Conservation (phyloP, 108 stramenopile species). For the Cylindrotheca fusiformis region DNA sequence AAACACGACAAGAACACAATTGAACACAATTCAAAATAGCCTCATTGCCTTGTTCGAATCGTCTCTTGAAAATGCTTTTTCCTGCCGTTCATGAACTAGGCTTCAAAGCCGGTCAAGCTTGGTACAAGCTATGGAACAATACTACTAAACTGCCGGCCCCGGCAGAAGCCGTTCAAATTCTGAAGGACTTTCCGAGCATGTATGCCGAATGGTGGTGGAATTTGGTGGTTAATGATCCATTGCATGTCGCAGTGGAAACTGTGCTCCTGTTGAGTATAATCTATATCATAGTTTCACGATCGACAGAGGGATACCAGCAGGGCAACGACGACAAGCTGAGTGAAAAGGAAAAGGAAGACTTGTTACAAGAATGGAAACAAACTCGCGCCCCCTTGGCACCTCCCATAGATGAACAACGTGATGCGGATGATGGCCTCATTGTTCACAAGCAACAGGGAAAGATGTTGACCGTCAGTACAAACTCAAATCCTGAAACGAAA, state of each 20-base stretch:
- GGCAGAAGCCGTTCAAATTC: constrained; percentile 5
- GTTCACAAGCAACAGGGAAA: constrained; percentile 35
- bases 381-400: constrained; percentile 77
- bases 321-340: constrained; percentile 48
- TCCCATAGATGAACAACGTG: neutral
- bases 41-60: no score
- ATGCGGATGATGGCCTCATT: constrained; percentile 16
- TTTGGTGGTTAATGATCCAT: constrained; percentile 75
- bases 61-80: constrained; percentile 29
- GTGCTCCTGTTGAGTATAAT: constrained; percentile 82
- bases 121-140: constrained; percentile 12
- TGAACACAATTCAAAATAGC: no score
- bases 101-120: constrained; percentile 29
- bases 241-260: constrained; percentile 96
- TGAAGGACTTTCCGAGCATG: constrained; percentile 40
- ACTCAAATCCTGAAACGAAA: constrained; percentile 1
- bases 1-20: no score
- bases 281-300: constrained; percentile 68
- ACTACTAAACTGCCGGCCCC: constrained; percentile 7
- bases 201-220: constrained; percentile 86
- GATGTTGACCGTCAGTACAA: constrained; percentile 15
- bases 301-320: constrained; percentile 48
- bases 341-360: constrained; percentile 69
- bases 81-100: constrained; percentile 35
- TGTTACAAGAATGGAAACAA: constrained; percentile 88